Base-by-base conservation (phyloP, 1,284 basidiomycete species). In the Pascua sp. region DNA sequence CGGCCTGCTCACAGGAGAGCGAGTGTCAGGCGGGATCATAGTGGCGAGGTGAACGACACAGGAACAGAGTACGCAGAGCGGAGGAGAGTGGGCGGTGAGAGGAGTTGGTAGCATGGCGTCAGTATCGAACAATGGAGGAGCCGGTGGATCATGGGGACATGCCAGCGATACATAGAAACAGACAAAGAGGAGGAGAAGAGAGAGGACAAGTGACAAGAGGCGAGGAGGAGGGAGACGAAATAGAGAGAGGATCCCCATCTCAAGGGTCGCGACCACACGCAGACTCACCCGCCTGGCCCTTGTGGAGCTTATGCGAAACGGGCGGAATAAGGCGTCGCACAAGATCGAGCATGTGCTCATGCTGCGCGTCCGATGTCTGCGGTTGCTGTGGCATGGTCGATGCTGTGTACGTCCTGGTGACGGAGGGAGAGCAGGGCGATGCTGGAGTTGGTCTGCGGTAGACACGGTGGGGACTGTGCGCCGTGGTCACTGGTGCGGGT, bases 231-330 rank as follows among this genome's bases (percentile, higher is more conserved):
- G 15, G n/a, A 32, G 4, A 11, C 42, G 2, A 15, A 47, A 37
- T 24, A 9, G n/a, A 8, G 11, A 36, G 36, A 42, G 16, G 2
- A 49, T 17, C 24, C 24, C 24, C 24, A 32, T 32, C 4, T 32
- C 24, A 32, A 32, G 24, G 24, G 12, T 39, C 10, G 47, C 46
- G 2, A 32, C 1, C 17, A 13, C 13, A 47, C 32, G 40, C 11
- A 18, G 5, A 76, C 80, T 64, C 59, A 83, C 92, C 93, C 54
- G 92, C 94, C 80, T 98, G 95, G 11, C 95, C 95, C 73, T 98
- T 98, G 80, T 96, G 92, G 41, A 97, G 80, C 47, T 86, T 84
- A 4, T 55, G 57, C 15, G 73, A 74, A 15, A 78, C 62, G 10
- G 77, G 77, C 2, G 77, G 77, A 45, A 78, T 74, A 62, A 78